Base-by-base conservation (phyloP, 2,329 filamentous ascomycete species). In the Gremmenia infestans region DNA sequence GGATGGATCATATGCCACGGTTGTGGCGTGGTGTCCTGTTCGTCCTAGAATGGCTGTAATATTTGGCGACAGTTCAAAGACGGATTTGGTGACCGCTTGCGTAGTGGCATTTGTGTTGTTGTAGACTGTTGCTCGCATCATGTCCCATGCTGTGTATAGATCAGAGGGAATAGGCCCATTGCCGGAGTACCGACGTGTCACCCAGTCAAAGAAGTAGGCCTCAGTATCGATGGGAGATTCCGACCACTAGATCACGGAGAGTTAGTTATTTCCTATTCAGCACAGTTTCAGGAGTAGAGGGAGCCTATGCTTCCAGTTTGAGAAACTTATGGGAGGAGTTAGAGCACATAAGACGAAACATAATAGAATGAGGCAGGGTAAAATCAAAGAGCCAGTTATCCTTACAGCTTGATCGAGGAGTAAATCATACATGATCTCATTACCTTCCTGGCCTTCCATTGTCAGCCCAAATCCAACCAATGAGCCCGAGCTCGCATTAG, bases 391-490 rank as follows among this genome's bases (percentile, higher is more conserved):
- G 28, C 28, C 9, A 32, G 9, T 32, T 32, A 9, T 32, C 7
- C 28, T 32, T 32, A 32, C 28, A 32, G 76, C 77, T 62, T 81
- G 78, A 54, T 78, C 75, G 1, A 81, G 70, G 0, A 81, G 69
- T 1, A 80, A 64, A 52, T 76, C 73, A 61, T 80, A 80, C 55
- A 81, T 70, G 56, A 81, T 74, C 53, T 81, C 77, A 57, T 80
- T 80, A 17, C 77, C 78, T 59, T 79, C 78, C 59, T 79, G 77
- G 8, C 72, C 76, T 55, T 81, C 78, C 59, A 75, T 74, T 0
- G 76, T 76, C 4, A 77, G 66, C 1, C 78, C 78, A 51, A 78
- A 75, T 1, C 78, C 78, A 1, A 79, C 70, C 39, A 80, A 65
- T 1, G 72, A 74, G 4, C 65, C 66, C 0, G 75, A 76, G 9